Conservation (phyloP, 306 rosid genomes). For the Quercus dentata region DNA sequence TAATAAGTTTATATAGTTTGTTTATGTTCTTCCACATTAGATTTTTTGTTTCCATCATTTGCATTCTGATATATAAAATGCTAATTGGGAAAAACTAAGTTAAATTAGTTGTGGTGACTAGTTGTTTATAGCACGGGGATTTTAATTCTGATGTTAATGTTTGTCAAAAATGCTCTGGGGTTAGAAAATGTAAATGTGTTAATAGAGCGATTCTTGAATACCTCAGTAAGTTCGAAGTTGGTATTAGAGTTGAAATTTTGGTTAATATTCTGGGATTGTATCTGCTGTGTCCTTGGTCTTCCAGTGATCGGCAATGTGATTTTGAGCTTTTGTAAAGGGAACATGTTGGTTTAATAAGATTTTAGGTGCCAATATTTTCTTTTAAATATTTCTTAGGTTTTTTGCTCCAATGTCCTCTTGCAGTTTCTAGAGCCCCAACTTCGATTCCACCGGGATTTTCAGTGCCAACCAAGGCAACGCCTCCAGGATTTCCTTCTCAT, state of each 20-base stretch:
- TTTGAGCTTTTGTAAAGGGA: neutral
- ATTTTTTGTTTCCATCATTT: neutral
- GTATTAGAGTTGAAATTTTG: neutral
- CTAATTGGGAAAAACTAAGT: neutral
- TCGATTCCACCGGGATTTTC: conserved; percentile 45
- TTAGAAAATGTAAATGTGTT: neutral
- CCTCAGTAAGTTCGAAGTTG: neutral
- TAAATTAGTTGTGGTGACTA: neutral
- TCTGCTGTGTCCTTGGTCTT: neutral
- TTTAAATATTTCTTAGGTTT: neutral
- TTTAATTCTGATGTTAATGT: neutral
- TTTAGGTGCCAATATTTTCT: neutral
- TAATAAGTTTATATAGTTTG: neutral
- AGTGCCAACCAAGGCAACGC: conserved; percentile 30
- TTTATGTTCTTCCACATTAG: neutral
- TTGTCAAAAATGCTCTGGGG: neutral
- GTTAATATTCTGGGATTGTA: neutral
- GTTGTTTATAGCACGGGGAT: neutral
- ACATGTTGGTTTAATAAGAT: neutral
- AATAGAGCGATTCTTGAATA: neutral
- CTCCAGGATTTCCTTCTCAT: conserved; percentile 43
- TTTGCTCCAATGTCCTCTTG: conserved; percentile 15
- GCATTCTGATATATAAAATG: neutral
- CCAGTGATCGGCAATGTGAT: neutral
- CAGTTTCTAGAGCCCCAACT: conserved; percentile 34